Conservation (phyloP, 2,329 filamentous ascomycete genomes). For the Nemania sp. region DNA sequence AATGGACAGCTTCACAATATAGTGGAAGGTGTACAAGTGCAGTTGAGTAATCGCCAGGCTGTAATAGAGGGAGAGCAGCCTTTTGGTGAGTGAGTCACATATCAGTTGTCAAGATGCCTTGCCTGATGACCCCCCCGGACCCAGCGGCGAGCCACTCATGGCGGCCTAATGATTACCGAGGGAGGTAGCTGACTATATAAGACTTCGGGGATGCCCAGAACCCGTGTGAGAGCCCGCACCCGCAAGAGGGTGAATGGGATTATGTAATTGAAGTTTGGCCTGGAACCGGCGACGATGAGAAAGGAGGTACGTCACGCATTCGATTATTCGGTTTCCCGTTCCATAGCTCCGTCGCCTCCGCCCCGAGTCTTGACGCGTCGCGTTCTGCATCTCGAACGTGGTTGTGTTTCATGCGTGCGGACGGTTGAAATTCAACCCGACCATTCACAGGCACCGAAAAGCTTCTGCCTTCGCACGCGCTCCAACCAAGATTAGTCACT, state of each 20-base stretch:
- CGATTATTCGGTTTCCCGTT: conserved; percentile 8
- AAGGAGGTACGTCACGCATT: conserved; percentile 39
- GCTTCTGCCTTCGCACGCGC: conserved; percentile 26
- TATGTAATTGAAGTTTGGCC: conserved; percentile 49
- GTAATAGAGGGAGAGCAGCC: background rate
- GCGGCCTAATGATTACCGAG: conserved; percentile 26
- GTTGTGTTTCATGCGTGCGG: background rate
- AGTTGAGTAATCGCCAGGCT: conserved; percentile 18
- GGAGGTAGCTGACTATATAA: conserved; percentile 39
- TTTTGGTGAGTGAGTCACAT: conserved; percentile 32
- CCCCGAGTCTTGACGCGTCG: background rate
- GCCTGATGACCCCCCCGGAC: conserved; percentile 19
- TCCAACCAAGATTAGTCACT: conserved; percentile 18
- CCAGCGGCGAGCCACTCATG: conserved; percentile 25
- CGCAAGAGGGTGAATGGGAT: conserved; percentile 39
- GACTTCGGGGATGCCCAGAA: conserved; percentile 8
- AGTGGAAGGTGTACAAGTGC: background rate
- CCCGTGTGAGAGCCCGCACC: background rate
- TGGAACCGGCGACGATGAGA: conserved; percentile 32
- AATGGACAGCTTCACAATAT: conserved; percentile 9
- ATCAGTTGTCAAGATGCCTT: background rate
- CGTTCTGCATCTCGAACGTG: background rate
- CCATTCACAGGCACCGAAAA: conserved; percentile 10
- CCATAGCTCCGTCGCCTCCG: background rate
- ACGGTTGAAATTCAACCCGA: background rate